Evolutionary conservation across 306 rosid species (phyloP).

Genomic region (Hippophae rhamnoides): DNA sequence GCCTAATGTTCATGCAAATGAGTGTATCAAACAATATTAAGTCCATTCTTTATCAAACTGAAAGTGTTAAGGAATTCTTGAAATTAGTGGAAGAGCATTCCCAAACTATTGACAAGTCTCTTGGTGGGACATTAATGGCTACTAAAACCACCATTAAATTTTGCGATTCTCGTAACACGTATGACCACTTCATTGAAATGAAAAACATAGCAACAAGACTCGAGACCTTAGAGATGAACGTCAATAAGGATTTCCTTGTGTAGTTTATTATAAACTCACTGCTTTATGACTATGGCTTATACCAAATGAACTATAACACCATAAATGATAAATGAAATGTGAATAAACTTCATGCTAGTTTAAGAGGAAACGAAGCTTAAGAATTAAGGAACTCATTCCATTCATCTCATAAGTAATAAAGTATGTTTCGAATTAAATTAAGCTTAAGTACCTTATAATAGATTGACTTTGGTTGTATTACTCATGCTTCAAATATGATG

Average conservation of each 20-base stretch:
- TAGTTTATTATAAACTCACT: neutral
- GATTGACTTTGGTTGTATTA: neutral
- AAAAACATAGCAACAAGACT: neutral
- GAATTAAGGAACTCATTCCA: too few relatives aligned
- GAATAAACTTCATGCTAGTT: too few relatives aligned
- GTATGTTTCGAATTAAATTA: constrained; percentile 5
- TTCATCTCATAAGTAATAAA: too few relatives aligned
- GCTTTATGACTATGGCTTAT: neutral
- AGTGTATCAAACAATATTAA: constrained; percentile 1
- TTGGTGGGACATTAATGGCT: neutral
- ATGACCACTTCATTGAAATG: neutral
- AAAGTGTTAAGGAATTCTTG: neutral
- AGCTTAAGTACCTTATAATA: neutral
- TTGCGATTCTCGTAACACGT: neutral
- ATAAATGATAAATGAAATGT: too few relatives aligned
- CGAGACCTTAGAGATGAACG: too few relatives aligned
- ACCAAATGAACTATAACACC: neutral
- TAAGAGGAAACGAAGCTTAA: too few relatives aligned
- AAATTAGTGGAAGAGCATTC: constrained; percentile 1
- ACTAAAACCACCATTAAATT: neutral
- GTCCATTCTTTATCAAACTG: neutral
- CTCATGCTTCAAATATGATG: neutral
- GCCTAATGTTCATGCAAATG: constrained; percentile 13
- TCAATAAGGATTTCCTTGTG: too few relatives aligned
- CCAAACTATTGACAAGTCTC: constrained; percentile 1